Evolutionary conservation across 805 yeast species (phyloP), one percentile per base, ranked within the genome.

Genomic region (Ogataea ganodermae): DNA sequence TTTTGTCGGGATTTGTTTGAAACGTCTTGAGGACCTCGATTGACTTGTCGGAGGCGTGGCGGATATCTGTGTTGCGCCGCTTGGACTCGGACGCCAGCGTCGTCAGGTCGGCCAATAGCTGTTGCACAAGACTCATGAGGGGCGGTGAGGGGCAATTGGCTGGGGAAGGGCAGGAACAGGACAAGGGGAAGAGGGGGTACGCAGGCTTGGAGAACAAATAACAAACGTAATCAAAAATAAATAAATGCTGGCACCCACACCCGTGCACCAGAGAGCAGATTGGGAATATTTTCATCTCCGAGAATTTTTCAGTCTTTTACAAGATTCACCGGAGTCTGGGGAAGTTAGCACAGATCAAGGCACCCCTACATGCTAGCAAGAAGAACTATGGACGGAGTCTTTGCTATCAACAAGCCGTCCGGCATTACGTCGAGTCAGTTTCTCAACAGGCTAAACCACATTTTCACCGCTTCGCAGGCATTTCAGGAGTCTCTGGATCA

Each of bases 381-480:
- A 17, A 38, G 18, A 21, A 18, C 27, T n/a, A 88, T 92, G 96
- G 89, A 90, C 59, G 98, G 99, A 36, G 78, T 94, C 1, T 89
- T 92, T 72, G 98, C 98, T 7, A 79, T 92, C 35, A 84, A 85
- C 54, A 92, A 92, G 64, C 98, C 98, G 0, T 70, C 83, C 13
- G 97, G 97, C 0, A 76, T 87, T 10, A 74, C 95, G 1, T 90
- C 97, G 0, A 79, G 90, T 16, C 79, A 84, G 46, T 82, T 89
- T 47, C 74, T 94, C 45, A 76, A 79, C 37, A 79, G 79, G 42
- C 53, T 92, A 28, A 92, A 91, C 60, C 65, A 71, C 14, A 62
- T 80, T 3, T 79, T 92, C 65, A 78, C 85, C 20, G 66, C 72
- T 0, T 80, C 94, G 4, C 65, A 74, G 3, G 73, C 78, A 5